Conservation (phyloP, 2,329 filamentous ascomycete species). For the Trichoderma koningii region DNA sequence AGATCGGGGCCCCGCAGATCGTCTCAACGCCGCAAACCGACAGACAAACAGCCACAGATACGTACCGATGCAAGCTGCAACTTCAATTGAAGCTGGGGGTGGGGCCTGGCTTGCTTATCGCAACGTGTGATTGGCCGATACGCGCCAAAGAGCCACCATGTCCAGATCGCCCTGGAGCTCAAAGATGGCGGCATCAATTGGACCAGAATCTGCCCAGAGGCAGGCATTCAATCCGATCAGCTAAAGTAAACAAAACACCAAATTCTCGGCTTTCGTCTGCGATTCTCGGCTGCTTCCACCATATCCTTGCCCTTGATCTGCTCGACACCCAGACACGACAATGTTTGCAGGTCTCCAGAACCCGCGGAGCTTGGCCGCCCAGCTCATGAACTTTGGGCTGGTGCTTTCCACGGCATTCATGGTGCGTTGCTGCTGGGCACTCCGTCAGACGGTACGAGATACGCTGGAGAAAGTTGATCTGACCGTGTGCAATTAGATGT, state of each 20-base stretch:
- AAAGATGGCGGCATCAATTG: slow-evolving; percentile 22
- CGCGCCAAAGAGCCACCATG: slow-evolving; percentile 35
- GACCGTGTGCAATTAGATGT: slow-evolving; percentile 55
- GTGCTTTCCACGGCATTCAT: slow-evolving; percentile 91
- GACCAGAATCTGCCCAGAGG: no score
- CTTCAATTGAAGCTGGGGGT: not conserved
- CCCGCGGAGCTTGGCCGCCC: slow-evolving; percentile 76
- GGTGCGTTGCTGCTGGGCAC: slow-evolving; percentile 46
- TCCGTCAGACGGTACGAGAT: not conserved
- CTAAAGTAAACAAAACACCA: not conserved
- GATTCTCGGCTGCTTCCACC: not conserved
- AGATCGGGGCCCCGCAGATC: slow-evolving; percentile 20
- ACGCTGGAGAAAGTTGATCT: not conserved
- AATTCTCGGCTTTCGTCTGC: not conserved
- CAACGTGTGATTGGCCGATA: slow-evolving; percentile 27
- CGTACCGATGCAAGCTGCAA: slow-evolving; percentile 7
- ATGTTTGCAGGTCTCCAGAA: slow-evolving; percentile 74
- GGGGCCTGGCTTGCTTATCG: not conserved
- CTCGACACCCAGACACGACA: not conserved
- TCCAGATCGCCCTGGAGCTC: slow-evolving; percentile 32
- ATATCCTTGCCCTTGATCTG: not conserved
- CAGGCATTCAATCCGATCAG: not conserved
- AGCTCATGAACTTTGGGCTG: slow-evolving; percentile 87
- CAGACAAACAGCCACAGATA: not conserved
- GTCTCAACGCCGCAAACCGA: slow-evolving; percentile 1